Conservation (phyloP, 176 grass and related monocot species). For the Bothriochloa decipiens region DNA sequence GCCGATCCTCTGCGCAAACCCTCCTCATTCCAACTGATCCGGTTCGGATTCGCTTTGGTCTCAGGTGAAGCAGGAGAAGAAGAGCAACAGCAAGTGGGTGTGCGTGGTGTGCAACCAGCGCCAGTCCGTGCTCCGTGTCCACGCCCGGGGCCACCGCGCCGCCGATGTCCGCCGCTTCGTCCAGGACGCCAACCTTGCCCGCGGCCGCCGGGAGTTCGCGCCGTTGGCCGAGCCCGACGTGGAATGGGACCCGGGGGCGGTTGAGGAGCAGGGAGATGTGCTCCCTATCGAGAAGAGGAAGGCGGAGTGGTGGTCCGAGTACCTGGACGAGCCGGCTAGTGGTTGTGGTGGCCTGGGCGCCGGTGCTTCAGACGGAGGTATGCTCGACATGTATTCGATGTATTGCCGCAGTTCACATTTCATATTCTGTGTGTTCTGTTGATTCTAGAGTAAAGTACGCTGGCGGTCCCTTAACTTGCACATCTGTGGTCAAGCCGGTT, state of each 20-base stretch:
- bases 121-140: constrained; percentile 71
- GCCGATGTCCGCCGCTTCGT: constrained; percentile 79
- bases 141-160: constrained; percentile 60
- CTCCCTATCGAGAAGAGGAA: constrained; percentile 42
- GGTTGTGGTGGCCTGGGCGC: constrained; percentile 4
- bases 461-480: neutral
- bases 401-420: constrained; percentile 6
- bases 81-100: constrained; percentile 79
- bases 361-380: constrained; percentile 38
- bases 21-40: constrained; percentile 4
- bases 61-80: constrained; percentile 95
- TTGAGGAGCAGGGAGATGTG: neutral
- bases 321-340: constrained; percentile 52
- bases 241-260: neutral
- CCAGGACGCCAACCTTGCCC: constrained; percentile 78
- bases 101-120: constrained; percentile 86
- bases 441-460: neutral
- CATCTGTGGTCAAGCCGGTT: neutral
- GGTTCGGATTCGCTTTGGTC: neutral
- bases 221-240: constrained; percentile 27
- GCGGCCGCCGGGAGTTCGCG: constrained; percentile 30
- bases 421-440: neutral
- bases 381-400: constrained; percentile 20
- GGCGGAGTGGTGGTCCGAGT: constrained; percentile 87
- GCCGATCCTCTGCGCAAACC: neutral